These are phyloP conservation scores for Sanghuangporus weigelae DNA, from an alignment of 1,284 basidiomycete genomes.

Conservation along the genomic window DNA sequence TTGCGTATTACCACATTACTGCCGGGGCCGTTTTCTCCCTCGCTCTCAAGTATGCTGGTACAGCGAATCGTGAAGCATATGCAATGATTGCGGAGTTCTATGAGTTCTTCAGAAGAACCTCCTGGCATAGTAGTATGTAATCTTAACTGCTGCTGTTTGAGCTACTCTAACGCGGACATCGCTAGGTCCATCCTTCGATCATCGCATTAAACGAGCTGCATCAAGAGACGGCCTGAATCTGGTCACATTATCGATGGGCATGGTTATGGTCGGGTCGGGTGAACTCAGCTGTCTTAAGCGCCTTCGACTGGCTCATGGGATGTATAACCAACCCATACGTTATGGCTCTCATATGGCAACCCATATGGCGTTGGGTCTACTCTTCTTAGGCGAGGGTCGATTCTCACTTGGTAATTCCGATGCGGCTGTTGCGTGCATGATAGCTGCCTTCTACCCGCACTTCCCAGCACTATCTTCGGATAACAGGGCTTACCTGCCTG, in stretches of 20 bases:
- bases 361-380: slow-evolving; percentile 86
- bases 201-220: slow-evolving; percentile 78
- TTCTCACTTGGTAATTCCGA: slow-evolving; percentile 92
- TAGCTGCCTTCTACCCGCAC: slow-evolving; percentile 88
- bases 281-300: slow-evolving; percentile 87
- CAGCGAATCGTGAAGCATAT: slow-evolving; percentile 84
- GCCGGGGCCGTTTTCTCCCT: slow-evolving; percentile 90
- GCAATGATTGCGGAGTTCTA: slow-evolving; percentile 76
- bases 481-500: slow-evolving; percentile 90
- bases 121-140: slow-evolving; percentile 55
- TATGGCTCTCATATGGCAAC: slow-evolving; percentile 91
- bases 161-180: neutral
- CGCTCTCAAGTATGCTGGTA: slow-evolving; percentile 91
- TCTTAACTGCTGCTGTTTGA: slow-evolving; percentile 1
- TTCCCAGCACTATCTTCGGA: slow-evolving; percentile 78
- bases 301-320: slow-evolving; percentile 89
- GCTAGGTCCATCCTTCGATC: slow-evolving; percentile 73
- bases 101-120: slow-evolving; percentile 68
- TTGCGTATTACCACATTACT: slow-evolving; percentile 86
- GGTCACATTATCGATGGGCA: slow-evolving; percentile 78
- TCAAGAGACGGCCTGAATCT: slow-evolving; percentile 87
- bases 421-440: slow-evolving; percentile 84
- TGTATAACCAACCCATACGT: slow-evolving; percentile 74
- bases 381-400: slow-evolving; percentile 92
- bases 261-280: slow-evolving; percentile 96